These are phyloP conservation scores for Ulota crispa DNA, from an alignment of 225 moss, liverwort and hornwort genomes.

Conservation along the genomic window DNA sequence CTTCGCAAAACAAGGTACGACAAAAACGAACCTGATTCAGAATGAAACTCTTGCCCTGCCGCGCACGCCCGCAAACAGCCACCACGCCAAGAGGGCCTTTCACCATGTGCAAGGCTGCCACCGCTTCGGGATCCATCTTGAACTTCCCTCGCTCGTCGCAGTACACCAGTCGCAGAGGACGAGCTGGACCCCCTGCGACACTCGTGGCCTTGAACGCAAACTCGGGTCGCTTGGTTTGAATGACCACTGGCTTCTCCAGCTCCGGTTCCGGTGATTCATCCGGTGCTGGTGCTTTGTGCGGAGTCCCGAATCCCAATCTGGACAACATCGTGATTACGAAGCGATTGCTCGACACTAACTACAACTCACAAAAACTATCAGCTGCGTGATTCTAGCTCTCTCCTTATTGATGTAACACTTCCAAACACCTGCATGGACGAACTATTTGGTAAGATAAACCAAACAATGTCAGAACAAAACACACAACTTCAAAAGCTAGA, in stretches of 20 bases:
- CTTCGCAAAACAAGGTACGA: background rate
- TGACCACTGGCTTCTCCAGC: constrained; percentile 31
- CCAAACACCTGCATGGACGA: constrained; percentile 6
- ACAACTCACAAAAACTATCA: too few relatives aligned
- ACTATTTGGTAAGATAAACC: background rate
- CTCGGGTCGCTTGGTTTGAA: constrained; percentile 32
- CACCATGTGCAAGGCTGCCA: constrained; percentile 79
- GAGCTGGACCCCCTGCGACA: constrained; percentile 31
- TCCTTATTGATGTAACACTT: background rate
- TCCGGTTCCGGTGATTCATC: constrained; percentile 21
- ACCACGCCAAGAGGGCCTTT: constrained; percentile 89
- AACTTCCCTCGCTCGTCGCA: constrained; percentile 87
- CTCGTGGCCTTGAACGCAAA: background rate
- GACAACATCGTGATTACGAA: constrained; percentile 40
- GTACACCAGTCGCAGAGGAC: constrained; percentile 79
- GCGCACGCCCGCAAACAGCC: constrained; percentile 85
- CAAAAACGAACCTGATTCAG: constrained; percentile 70
- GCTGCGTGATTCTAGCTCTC: background rate
- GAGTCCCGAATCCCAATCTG: constrained; percentile 41
- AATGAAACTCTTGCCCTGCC: constrained; percentile 92
- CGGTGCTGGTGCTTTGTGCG: constrained; percentile 19
- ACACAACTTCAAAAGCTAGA: background rate
- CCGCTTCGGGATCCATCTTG: constrained; percentile 89
- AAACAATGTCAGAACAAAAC: background rate
- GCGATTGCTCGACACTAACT: too few relatives aligned